Base-by-base conservation (phyloP, 495 filamentous ascomycete species). In the Neurospora sp. region DNA sequence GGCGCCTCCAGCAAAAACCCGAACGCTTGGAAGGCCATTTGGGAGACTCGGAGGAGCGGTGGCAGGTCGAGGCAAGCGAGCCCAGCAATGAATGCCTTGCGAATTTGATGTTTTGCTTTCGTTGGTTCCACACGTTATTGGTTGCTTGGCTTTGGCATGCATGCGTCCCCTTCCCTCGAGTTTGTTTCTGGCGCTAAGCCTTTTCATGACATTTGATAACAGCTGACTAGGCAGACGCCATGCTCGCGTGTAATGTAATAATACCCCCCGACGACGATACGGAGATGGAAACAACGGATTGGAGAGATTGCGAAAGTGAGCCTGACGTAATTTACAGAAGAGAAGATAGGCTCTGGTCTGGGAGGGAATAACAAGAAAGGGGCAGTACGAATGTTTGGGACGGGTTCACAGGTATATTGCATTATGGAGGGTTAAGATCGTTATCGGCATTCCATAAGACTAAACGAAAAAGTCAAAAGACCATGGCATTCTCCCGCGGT, bases 11-110 rank as follows among this genome's bases (percentile, higher is more conserved):
- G 39, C 14, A 41, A 74, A 77, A 75, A 39, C 72, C 76, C 73
- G 80, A 73, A 78, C 84, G 74, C 82, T 94, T 70, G 86, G 91
- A 16, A 91, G 84, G 71, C 85, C 92, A 76, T 86, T 94, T 76
- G 91, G 91, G 23, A 83, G 92, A 72, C 80, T 94, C 16, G 88
- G 87, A 40, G 88, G 88, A 73, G 90, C 89, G 4, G 92, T 93
- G 74, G 86, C 89, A 42, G 86, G 90, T 23, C 84, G 86, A 77
- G 81, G 84, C 72, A 85, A 84, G 77, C 82, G 85, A 76, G 80
- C 81, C 66, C 80, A 83, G 75, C 79, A 81, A 76, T 76, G 74
- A 74, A 78, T 70, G 73, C 77, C 72, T 75, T 72, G 73, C 54
- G 75, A 72, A 77, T 74, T 44, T 73, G 66, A 74, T 73, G 12